phyloP scores from a whole-genome alignment of 2,329 filamentous ascomycete species.

The Apiospora saccharicola region DNA sequence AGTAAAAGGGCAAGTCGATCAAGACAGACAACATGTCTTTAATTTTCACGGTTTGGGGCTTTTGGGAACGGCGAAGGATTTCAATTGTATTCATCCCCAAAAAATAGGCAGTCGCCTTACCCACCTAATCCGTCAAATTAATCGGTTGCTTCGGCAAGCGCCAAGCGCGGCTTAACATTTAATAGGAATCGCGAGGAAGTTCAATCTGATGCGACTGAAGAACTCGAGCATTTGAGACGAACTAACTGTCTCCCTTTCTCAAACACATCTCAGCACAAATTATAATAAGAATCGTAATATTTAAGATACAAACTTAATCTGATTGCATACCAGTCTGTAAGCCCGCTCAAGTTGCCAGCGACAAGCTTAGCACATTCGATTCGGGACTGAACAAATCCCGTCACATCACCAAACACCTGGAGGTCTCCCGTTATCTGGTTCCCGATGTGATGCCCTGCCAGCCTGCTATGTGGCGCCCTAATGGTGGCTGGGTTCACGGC shows the following conservation, averaged over 20 bases:
- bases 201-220: background rate
- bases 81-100: background rate
- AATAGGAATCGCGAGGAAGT: background rate
- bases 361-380: background rate
- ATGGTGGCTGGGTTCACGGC: constrained; percentile 6
- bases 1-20: background rate
- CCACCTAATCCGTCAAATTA: background rate
- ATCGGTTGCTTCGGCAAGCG: constrained; percentile 9
- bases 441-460: background rate
- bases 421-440: background rate
- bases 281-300: background rate
- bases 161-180: constrained; percentile 4
- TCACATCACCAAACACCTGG: background rate
- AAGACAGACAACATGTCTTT: background rate
- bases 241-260: no score
- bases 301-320: background rate
- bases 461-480: constrained; percentile 1
- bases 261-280: background rate
- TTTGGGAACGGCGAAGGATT: background rate
- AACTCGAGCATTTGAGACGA: background rate
- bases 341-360: no score
- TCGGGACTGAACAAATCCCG: background rate
- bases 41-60: background rate
- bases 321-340: background rate
- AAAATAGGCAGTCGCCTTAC: background rate